A percentile compares a stretch with the other conserved stretches of the same genome.
These are phyloP conservation scores for Ilyonectria sp. DNA, from an alignment of 2,329 filamentous ascomycete species.

Conservation along the genomic window DNA sequence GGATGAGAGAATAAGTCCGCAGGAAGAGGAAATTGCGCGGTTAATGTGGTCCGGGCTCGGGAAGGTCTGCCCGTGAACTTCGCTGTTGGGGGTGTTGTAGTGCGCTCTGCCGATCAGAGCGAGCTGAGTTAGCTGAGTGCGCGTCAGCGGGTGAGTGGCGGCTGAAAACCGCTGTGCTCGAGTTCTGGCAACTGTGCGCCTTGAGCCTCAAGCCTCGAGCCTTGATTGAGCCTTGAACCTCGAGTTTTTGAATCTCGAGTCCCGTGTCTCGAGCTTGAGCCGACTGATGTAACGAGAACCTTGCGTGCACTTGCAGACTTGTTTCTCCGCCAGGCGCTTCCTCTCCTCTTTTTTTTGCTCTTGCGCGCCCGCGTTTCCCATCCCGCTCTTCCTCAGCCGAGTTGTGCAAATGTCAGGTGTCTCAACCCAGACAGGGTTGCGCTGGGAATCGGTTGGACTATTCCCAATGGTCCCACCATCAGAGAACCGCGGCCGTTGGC, in stretches of 20 bases:
- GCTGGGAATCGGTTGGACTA: constrained; percentile 42
- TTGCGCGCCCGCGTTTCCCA: constrained; percentile 4
- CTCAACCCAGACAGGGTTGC: constrained; percentile 31
- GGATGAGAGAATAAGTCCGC: neutral
- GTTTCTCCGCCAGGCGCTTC: constrained; percentile 27
- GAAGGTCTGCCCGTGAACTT: constrained; percentile 24
- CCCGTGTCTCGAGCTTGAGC: constrained; percentile 7
- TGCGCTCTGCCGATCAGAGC: constrained; percentile 20
- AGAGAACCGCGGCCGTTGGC: constrained; percentile 33
- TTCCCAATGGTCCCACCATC: constrained; percentile 41
- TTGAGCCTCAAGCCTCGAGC: constrained; percentile 15
- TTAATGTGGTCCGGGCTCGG: constrained; percentile 16
- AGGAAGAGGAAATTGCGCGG: constrained; percentile 7
- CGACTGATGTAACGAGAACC: constrained; percentile 25
- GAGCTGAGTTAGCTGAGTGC: constrained; percentile 11
- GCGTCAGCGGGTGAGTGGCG: constrained; percentile 14
- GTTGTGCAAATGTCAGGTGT: constrained; percentile 37
- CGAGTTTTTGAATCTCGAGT: constrained; percentile 19
- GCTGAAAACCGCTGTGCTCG: constrained; percentile 20
- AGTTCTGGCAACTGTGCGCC: constrained; percentile 16
- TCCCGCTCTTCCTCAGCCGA: constrained; percentile 27
- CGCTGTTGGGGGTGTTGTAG: constrained; percentile 12
- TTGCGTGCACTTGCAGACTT: constrained; percentile 48
- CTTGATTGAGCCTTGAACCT: constrained; percentile 8
- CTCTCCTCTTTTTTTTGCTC: constrained; percentile 19